Base-by-base conservation (phyloP, 805 yeast species). In the Kodamaea leandrae region DNA sequence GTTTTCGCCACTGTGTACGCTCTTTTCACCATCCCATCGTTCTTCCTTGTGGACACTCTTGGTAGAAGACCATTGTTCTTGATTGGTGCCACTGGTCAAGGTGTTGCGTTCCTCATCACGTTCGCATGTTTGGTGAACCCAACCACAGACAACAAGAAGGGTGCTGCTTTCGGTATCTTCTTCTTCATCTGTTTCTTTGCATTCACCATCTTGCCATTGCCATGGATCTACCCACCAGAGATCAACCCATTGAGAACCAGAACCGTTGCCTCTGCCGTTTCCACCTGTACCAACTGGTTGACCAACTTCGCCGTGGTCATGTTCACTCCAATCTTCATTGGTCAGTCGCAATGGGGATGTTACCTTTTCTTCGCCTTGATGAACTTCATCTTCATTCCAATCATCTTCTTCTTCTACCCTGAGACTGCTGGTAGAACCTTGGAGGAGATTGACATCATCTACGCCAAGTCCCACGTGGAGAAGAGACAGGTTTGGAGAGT, bases 1-100 rank as follows among this genome's bases (percentile, higher is more conserved):
- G 78, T 78, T 29, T 78, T 78, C 50, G 68, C 84, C 29, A 76
- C 83, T 37, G 63, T 80, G 30, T 79, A 80, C 50, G 80, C 82
- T 12, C 45, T 80, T 6, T 64, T 74, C 42, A 72, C 80, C 32
- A 63, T 66, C 45, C 72, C 72, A 21, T 63, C 74, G 13, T 68
- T 67, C 53, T 68, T 66, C 55, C 55, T 68, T 49, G 54, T 68
- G 47, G 74, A 68, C 50, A 52, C 68, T 20, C 56, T 66, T 25
- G 74, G 74, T 41, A 64, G 74, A 63, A 67, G 76, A 66, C 66
- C 63, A 51, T 62, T 68, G 51, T 67, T 66, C 51, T 55, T 69
- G 42, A 55, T 65, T 47, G 74, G 74, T 50, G 72, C 74, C 23
- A 32, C 49, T 36, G 74, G 73, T 40, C 73, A 67, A 52, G 73